phyloP scores from a whole-genome alignment of 805 yeast species.

The Torulaspora quercuum region DNA sequence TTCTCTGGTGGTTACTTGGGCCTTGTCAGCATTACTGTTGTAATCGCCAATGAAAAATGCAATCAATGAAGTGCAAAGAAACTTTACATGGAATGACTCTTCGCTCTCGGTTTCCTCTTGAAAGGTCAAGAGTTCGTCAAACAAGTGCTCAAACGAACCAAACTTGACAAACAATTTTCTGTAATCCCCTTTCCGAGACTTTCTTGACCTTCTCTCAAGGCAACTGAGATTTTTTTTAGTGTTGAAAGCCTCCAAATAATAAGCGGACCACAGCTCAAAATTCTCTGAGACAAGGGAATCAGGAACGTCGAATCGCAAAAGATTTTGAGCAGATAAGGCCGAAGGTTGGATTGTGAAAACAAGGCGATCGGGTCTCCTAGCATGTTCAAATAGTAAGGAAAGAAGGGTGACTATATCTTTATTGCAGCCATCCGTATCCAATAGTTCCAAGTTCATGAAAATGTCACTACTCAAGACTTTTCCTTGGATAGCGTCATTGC shows the following conservation, averaged over 20 bases:
- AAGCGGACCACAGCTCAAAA: constrained; percentile 21
- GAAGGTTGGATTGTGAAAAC: constrained; percentile 8
- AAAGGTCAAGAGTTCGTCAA: constrained; percentile 7
- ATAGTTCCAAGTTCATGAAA: constrained; percentile 15
- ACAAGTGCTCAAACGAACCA: constrained; percentile 9
- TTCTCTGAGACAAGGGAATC: constrained; percentile 12
- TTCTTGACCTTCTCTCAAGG: background rate
- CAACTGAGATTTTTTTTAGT: constrained; percentile 2
- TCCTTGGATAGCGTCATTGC: constrained; percentile 18
- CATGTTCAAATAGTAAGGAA: constrained; percentile 20
- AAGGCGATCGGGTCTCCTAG: constrained; percentile 11
- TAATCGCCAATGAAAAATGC: constrained; percentile 8
- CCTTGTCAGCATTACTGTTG: constrained; percentile 1
- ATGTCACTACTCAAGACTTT: constrained; percentile 8
- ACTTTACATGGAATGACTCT: constrained; percentile 3
- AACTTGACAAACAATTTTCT: constrained; percentile 8
- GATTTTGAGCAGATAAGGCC: constrained; percentile 4
- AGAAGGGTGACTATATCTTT: constrained; percentile 14
- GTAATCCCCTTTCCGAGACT: constrained; percentile 2
- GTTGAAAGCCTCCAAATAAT: constrained; percentile 12
- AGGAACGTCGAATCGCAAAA: constrained; percentile 10
- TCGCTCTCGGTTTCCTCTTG: constrained; percentile 1
- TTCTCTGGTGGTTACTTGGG: background rate
- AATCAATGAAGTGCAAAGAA: constrained; percentile 12
- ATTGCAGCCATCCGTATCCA: constrained; percentile 9